Percentiles rank a stretch among this genome's conserved stretches.
Conservation (phyloP, 1,139 yeast species). For the Geotrichum europaeum region DNA sequence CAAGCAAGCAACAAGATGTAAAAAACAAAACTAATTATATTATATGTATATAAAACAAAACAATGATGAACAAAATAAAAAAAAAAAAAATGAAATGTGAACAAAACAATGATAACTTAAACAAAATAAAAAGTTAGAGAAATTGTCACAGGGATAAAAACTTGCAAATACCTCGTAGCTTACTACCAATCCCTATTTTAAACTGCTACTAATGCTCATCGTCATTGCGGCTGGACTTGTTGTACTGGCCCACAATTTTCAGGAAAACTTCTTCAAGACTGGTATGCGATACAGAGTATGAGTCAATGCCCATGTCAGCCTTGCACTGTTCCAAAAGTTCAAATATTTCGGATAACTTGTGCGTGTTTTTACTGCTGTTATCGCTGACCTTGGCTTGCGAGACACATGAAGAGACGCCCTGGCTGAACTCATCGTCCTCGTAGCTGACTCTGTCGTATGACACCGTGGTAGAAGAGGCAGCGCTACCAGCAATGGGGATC, state of each 20-base stretch:
- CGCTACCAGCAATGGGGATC: conserved; percentile 21
- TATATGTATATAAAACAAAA: not conserved
- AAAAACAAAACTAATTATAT: not conserved
- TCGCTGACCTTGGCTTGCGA: conserved; percentile 1
- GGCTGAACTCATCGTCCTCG: not conserved
- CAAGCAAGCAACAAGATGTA: no score
- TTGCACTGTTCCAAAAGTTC: conserved; percentile 28
- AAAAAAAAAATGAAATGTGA: not conserved
- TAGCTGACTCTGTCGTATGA: not conserved
- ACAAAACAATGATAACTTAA: not conserved
- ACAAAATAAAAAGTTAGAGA: not conserved
- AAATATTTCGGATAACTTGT: conserved; percentile 26
- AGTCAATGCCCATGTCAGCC: conserved; percentile 26
- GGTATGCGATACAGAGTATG: conserved; percentile 33
- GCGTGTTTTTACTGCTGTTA: not conserved
- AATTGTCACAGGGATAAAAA: not conserved
- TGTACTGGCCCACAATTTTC: conserved; percentile 27
- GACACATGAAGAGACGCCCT: not conserved
- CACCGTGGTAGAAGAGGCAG: not conserved
- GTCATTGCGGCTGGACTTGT: not conserved
- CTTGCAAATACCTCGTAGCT: not conserved
- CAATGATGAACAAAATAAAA: not conserved
- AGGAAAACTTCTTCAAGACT: conserved; percentile 36
- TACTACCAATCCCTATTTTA: not conserved
- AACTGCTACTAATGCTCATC: not conserved